Percentiles rank a stretch among this genome's conserved stretches.
These are phyloP conservation scores for Fusarium sp. DNA, from an alignment of 2,329 filamentous ascomycete genomes.

Conservation along the genomic window DNA sequence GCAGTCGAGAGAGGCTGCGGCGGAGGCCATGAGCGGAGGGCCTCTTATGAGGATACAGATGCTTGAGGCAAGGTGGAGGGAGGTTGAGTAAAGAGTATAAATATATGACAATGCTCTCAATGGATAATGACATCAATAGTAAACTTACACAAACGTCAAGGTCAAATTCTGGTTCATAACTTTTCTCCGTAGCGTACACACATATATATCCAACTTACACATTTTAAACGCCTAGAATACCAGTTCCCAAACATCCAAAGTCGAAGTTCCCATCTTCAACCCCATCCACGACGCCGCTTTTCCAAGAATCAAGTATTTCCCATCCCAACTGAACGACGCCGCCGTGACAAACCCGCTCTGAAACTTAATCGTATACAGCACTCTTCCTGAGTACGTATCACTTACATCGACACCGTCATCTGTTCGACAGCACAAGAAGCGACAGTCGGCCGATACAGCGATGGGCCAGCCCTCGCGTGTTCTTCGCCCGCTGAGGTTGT, in stretches of 20 bases:
- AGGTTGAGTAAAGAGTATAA: conserved; percentile 43
- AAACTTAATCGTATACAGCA: conserved; percentile 46
- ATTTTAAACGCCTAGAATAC: conserved; percentile 36
- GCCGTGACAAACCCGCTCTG: conserved; percentile 45
- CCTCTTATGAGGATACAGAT: conserved; percentile 35
- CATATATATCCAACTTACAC: background rate
- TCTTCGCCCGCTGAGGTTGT: conserved; percentile 45
- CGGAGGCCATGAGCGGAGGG: conserved; percentile 20
- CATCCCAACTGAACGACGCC: conserved; percentile 46
- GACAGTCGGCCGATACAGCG: conserved; percentile 48
- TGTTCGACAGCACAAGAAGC: conserved; percentile 48
- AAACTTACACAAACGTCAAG: background rate
- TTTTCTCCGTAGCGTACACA: background rate
- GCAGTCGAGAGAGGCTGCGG: conserved; percentile 36
- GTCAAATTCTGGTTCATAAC: background rate
- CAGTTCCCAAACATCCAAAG: conserved; percentile 44
- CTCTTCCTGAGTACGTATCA: conserved; percentile 46
- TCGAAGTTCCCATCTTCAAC: conserved; percentile 36
- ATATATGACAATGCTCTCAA: background rate
- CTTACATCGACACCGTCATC: conserved; percentile 49
- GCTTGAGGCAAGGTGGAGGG: conserved; percentile 48
- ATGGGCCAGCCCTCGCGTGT: conserved; percentile 49
- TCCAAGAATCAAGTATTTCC: conserved; percentile 44
- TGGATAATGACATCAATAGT: accelerated
- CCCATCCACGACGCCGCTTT: conserved; percentile 41